A percentile compares a stretch with the other conserved stretches of the same genome.
These are phyloP conservation scores for Phytophthora fragariaefolia DNA, from an alignment of 352 stramenopile genomes.

Conservation along the genomic window DNA sequence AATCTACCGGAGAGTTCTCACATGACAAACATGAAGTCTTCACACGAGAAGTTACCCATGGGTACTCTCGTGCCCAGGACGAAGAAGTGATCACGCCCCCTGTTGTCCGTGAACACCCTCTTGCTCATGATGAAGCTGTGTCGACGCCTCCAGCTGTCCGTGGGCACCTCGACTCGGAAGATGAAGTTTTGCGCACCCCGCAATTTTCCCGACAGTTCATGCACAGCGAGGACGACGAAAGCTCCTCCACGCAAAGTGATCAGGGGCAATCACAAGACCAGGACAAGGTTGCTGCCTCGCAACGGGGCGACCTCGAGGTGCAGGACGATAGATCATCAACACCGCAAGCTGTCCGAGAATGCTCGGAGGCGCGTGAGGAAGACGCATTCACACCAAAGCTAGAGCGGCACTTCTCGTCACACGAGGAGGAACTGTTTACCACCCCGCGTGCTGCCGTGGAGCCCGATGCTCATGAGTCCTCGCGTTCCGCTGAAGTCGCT, in stretches of 20 bases:
- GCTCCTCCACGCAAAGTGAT: too few relatives aligned
- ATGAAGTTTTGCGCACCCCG: too few relatives aligned
- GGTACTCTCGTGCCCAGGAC: neutral
- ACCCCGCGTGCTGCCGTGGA: conserved; percentile 3
- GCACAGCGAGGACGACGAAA: too few relatives aligned
- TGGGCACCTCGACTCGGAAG: too few relatives aligned
- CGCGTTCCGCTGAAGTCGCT: neutral
- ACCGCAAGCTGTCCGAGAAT: conserved; percentile 2
- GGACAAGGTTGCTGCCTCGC: conserved; percentile 3
- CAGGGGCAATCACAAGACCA: conserved; percentile 6
- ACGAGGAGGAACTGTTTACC: neutral
- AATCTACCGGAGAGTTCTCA: neutral
- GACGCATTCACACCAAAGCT: neutral
- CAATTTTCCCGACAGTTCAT: too few relatives aligned
- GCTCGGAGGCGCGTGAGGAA: conserved; percentile 5
- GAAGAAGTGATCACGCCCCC: neutral
- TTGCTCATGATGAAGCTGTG: neutral
- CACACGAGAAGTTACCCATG: neutral
- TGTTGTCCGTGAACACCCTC: neutral
- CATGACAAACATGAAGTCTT: neutral
- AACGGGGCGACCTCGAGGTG: neutral
- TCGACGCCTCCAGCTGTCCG: too few relatives aligned
- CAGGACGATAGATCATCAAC: conserved; percentile 9
- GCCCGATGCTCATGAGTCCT: neutral
- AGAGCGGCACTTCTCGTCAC: neutral